Percentiles rank a stretch among this genome's conserved stretches.
These are phyloP conservation scores for Gaillardinia entomophila DNA, from an alignment of 805 yeast genomes.

Conservation along the genomic window DNA sequence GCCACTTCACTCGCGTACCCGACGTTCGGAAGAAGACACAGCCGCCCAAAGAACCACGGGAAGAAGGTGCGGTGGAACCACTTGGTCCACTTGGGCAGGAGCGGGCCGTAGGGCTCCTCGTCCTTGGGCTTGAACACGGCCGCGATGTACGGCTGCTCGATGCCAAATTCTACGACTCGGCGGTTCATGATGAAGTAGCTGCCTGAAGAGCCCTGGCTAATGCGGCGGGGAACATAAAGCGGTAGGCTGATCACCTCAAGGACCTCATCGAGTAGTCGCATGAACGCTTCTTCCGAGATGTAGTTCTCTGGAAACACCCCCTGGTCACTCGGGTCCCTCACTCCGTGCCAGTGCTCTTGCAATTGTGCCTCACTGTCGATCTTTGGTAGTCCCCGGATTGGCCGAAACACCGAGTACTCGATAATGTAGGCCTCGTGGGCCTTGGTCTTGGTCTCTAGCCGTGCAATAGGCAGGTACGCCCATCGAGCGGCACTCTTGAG, in stretches of 20 bases:
- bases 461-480: constrained; percentile 21
- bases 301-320: constrained; percentile 17
- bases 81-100: constrained; percentile 75
- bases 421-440: constrained; percentile 31
- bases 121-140: constrained; percentile 76
- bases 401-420: constrained; percentile 50
- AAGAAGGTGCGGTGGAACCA: constrained; percentile 72
- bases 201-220: constrained; percentile 65
- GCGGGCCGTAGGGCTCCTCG: constrained; percentile 76
- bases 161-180: constrained; percentile 2
- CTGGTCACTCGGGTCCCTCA: constrained; percentile 3
- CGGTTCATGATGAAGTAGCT: constrained; percentile 47
- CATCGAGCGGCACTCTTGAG: constrained; percentile 24
- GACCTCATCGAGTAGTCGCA: constrained; percentile 36
- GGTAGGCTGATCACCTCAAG: constrained; percentile 39
- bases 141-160: constrained; percentile 19
- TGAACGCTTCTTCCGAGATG: constrained; percentile 23
- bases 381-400: constrained; percentile 13
- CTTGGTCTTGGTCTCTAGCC: constrained; percentile 7
- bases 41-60: constrained; percentile 72
- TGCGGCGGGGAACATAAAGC: constrained; percentile 45
- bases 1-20: constrained; percentile 72
- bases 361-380: constrained; percentile 14
- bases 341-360: constrained; percentile 9
- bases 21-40: constrained; percentile 65